Base-by-base conservation (phyloP, 495 filamentous ascomycete genomes). In the Clavariopsis aquatica region DNA sequence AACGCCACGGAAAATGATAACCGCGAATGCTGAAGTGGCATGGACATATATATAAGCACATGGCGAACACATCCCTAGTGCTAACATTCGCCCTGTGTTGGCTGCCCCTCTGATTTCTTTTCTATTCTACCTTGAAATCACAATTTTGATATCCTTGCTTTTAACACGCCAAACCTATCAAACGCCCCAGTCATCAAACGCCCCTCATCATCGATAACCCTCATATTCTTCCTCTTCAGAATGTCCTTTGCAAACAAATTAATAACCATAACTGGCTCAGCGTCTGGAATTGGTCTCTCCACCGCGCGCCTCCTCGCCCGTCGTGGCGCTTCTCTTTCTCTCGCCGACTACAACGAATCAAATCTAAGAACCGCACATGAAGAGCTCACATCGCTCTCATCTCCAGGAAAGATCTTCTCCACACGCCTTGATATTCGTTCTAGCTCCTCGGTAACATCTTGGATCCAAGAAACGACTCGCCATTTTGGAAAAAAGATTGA, bases 401-500 rank as follows among this genome's bases (percentile, higher is more conserved):
- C 49, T 29, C n/a, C 27, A 19, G 27, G 19, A 13, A 19, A 47
- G 17, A 23, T 61, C 27, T 9, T 53, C 45, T 27, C 53, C 9
- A 46, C 28, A 22, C 13, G 23, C n/a, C 28, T 69, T 27, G 66
- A 64, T 49, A 47, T 69, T 7, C 55, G 61, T 31, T 28, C 17
- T 24, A 49, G 54, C 23, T 23, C 53, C 28, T 49, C 24, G 19
- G 60, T 68, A 38, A 24, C 45, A 20, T 23, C 38, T 2, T 43
- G 38, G 38, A 17, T 43, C 38, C 38, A 43, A 43, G n/a, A n/a
- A 8, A 43, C 38, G 13, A 43, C 38, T 2, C 12, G n/a, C 9
- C 38, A 43, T n/a, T 43, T 43, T 17, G 38, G 38, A 3, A 43
- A 43, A 43, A 46, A 51, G 1, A 64, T 87, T 23, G 81, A 84